Evolutionary conservation across 768 basidiomycete genomes (phyloP).

Genomic region (Krasilnikovozyma curviuscula): DNA sequence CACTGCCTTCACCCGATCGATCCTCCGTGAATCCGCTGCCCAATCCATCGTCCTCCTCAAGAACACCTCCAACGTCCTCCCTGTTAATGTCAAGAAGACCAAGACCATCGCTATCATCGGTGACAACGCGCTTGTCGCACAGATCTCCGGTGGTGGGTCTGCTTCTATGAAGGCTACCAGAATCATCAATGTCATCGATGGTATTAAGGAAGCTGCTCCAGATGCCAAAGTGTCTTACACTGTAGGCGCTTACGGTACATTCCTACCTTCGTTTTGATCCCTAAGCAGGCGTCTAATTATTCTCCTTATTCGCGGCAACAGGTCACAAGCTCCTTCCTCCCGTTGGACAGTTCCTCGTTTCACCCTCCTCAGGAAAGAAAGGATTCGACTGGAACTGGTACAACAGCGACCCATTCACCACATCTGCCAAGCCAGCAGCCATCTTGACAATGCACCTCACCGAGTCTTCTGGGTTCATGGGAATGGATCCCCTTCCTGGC

Average conservation of each 20-base stretch:
- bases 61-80: constrained; percentile 28
- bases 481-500: not conserved
- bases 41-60: constrained; percentile 33
- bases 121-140: not conserved
- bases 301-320: too few relatives aligned
- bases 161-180: not conserved
- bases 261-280: not conserved
- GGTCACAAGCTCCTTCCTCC: not conserved
- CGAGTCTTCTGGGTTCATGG: too few relatives aligned
- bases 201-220: not conserved
- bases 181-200: not conserved
- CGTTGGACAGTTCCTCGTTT: not conserved
- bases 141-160: not conserved
- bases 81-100: constrained; percentile 17
- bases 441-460: too few relatives aligned
- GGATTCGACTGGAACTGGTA: too few relatives aligned
- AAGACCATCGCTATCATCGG: constrained; percentile 20
- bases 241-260: constrained; percentile 3
- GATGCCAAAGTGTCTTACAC: constrained; percentile 6
- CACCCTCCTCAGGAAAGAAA: not conserved
- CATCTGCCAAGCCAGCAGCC: not conserved
- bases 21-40: constrained; percentile 6
- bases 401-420: not conserved
- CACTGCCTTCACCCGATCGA: too few relatives aligned
- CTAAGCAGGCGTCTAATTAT: not conserved